Evolutionary conservation across 73 alveolate genomes (phyloP).

Genomic region (Blepharisma japonicum): DNA sequence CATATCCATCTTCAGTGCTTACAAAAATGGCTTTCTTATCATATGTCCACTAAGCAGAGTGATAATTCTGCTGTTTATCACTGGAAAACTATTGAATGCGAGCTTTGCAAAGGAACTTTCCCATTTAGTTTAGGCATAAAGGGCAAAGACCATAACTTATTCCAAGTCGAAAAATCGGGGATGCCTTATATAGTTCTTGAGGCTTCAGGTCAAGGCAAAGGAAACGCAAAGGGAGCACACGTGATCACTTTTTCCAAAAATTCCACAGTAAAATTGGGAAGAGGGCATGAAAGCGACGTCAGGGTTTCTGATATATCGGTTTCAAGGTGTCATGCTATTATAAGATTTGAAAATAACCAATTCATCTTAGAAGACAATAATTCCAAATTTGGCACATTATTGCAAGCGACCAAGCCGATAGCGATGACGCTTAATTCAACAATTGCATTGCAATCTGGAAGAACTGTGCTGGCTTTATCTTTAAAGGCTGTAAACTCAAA

Average conservation of each 20-base stretch:
- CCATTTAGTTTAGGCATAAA: constrained; percentile 35
- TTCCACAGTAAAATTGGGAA: constrained; percentile 50
- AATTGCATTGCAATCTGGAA: constrained; percentile 10
- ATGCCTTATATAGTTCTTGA: constrained; percentile 37
- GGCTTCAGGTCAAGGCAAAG: constrained; percentile 35
- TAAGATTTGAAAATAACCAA: constrained; percentile 38
- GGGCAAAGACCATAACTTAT: constrained; percentile 30
- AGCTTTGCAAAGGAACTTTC: constrained; percentile 56
- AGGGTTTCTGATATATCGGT: constrained; percentile 79
- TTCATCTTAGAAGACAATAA: constrained; percentile 57
- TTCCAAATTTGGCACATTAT: constrained; percentile 83
- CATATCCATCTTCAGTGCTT: constrained; percentile 55
- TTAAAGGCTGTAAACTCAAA: too few relatives aligned
- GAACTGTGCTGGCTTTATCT: background rate
- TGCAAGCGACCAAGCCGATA: constrained; percentile 33
- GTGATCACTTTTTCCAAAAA: constrained; percentile 33
- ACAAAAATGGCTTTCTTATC: constrained; percentile 51
- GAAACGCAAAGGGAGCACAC: constrained; percentile 30
- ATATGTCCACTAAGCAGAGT: constrained; percentile 43
- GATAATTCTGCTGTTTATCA: constrained; percentile 35
- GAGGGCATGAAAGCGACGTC: constrained; percentile 81
- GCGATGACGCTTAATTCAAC: background rate
- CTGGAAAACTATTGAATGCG: constrained; percentile 72
- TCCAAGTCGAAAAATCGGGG: constrained; percentile 37
- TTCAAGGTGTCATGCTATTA: constrained; percentile 77